phyloP scores from a whole-genome alignment of 2,329 filamentous ascomycete genomes.

The Fusarium sp. region DNA sequence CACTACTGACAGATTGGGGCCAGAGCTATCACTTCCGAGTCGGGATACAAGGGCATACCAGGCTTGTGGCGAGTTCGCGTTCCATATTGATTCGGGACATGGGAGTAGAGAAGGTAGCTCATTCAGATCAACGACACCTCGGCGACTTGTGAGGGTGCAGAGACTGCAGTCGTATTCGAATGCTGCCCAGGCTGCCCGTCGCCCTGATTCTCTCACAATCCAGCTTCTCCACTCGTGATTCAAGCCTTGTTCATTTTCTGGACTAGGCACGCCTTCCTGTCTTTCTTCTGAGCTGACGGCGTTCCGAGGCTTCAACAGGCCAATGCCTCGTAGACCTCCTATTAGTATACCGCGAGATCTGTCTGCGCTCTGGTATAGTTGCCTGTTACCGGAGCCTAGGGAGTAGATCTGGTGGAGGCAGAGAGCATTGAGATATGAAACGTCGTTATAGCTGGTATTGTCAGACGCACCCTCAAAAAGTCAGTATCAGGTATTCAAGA shows the following conservation, averaged over 20 bases:
- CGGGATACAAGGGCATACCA: conserved; percentile 6
- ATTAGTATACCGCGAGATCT: conserved; percentile 1
- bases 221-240: not conserved
- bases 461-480: not conserved
- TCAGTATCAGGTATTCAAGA: no score
- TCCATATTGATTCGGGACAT: conserved; percentile 8
- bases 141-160: conserved; percentile 4
- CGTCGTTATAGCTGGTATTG: not conserved
- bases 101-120: not conserved
- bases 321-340: not conserved
- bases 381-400: not conserved
- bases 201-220: not conserved
- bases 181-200: not conserved
- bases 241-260: not conserved
- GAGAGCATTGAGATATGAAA: not conserved
- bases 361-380: not conserved
- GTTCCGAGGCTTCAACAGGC: not conserved
- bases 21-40: not conserved
- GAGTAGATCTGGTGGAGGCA: conserved; percentile 8
- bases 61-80: not conserved
- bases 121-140: conserved; percentile 2
- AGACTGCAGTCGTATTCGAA: conserved; percentile 9
- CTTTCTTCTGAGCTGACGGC: not conserved
- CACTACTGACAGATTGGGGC: not conserved
- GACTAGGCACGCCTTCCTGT: not conserved